Evolutionary conservation across 306 rosid species (phyloP), one percentile per base, ranked within the genome.

Genomic region (Quercus variabilis): DNA sequence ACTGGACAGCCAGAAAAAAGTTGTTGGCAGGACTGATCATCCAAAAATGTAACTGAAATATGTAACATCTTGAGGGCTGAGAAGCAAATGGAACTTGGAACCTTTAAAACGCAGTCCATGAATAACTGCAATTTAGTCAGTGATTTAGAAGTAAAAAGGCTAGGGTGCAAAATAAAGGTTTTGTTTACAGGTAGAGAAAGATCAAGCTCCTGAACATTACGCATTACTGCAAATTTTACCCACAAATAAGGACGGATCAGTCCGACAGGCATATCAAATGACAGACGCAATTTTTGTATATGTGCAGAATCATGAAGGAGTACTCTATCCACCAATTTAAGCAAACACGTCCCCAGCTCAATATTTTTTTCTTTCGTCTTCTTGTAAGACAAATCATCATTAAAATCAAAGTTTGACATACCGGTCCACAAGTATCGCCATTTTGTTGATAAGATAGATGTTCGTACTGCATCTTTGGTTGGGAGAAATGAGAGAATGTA

Each of bases 381-480:
- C 35, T 0, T 1, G 46, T 3, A 3, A 15, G 2, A 4, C 9
- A 21, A n/a, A n/a, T 55, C 68, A 0, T 38, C 43, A 5, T 38
- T 8, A 71, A 76, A 64, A 81, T 62, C 38, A 23, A 58, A 70
- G 77, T 11, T 28, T 51, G 77, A 59, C 52, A 69, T 58, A 21
- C 69, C 6, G 5, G 77, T 76, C 74, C 84, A 76, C n/a, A 81
- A 59, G 73, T 49, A 26, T 73, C 38, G 60, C 80, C 84, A 75
- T 43, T 63, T 69, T 69, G 55, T 81, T 9, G 80, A 60, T 57
- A 81, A 49, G 20, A 75, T 3, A n/a, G 80, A 75, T 3, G 80
- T 58, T 75, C 65, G 1, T 57, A 75, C 28, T 13, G 65, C 80
- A 69, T 69, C 80, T 23, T 80, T 69, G 7, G 55, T 68, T 2